These are phyloP conservation scores for Monilinia fructicola DNA, from an alignment of 2,329 filamentous ascomycete genomes.

Conservation along the genomic window DNA sequence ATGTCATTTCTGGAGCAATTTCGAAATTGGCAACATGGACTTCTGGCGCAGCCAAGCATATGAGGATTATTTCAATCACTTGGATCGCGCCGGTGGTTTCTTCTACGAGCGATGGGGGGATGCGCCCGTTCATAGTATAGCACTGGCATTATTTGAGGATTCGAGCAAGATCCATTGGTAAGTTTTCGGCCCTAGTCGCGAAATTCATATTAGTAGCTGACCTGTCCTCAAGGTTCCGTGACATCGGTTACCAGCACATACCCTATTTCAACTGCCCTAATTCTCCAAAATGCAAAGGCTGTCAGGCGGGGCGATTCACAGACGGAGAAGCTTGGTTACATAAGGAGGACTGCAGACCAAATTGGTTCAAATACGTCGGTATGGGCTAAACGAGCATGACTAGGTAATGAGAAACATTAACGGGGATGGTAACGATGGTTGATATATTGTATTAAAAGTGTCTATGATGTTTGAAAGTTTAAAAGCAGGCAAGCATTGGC, in stretches of 20 bases:
- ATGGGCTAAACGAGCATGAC: conserved; percentile 55
- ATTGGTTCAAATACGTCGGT: conserved; percentile 95
- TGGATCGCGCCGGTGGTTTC: conserved; percentile 92
- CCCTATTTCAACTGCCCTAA: conserved; percentile 99
- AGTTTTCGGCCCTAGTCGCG: conserved; percentile 36
- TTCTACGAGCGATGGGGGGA: conserved; percentile 99
- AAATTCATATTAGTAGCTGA: conserved; percentile 20
- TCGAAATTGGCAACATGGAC: conserved; percentile 89
- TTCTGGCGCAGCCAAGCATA: conserved; percentile 92
- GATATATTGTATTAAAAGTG: conserved; percentile 21
- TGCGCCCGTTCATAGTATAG: conserved; percentile 94
- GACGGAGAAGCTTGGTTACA: conserved; percentile 84
- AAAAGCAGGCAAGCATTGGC: conserved; percentile 25
- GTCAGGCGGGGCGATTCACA: conserved; percentile 81
- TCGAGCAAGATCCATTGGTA: conserved; percentile 89
- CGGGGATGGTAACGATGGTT: neutral
- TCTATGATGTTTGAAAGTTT: conserved; percentile 22
- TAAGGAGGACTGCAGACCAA: conserved; percentile 89
- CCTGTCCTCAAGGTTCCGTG: conserved; percentile 74
- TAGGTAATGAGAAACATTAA: neutral
- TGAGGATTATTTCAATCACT: conserved; percentile 92
- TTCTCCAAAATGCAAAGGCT: conserved; percentile 88
- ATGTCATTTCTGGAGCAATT: conserved; percentile 99
- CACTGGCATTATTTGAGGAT: conserved; percentile 88
- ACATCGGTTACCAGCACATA: conserved; percentile 97